Conservation (phyloP, 306 rosid species). For the Crotalaria pallida region DNA sequence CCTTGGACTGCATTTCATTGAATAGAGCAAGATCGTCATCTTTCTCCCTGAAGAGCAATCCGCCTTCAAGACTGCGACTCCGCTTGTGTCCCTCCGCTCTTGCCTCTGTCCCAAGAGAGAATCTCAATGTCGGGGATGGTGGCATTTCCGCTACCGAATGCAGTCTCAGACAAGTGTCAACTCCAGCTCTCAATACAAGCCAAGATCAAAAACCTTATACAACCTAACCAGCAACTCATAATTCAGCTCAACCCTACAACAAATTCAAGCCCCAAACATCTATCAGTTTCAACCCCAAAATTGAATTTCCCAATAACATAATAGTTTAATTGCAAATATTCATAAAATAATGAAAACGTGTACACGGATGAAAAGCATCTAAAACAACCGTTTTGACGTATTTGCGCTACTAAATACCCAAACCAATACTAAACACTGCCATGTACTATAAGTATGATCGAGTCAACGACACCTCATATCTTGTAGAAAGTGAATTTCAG, state of each 20-base stretch:
- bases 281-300: slow-evolving; percentile 14
- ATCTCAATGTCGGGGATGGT: slow-evolving; percentile 71
- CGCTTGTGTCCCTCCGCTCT: slow-evolving; percentile 59
- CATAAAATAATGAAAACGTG: too few species aligned
- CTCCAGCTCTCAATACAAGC: slow-evolving; percentile 24
- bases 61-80: slow-evolving; percentile 69
- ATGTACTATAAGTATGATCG: slow-evolving; percentile 21
- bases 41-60: slow-evolving; percentile 55
- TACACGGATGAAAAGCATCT: too few species aligned
- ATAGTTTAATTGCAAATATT: not conserved
- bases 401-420: not conserved
- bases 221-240: slow-evolving; percentile 21
- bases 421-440: slow-evolving; percentile 10
- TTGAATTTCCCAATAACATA: not conserved
- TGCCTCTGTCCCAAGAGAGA: slow-evolving; percentile 61
- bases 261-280: slow-evolving; percentile 11
- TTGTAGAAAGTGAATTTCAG: slow-evolving; percentile 20
- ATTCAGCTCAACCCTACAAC: slow-evolving; percentile 6
- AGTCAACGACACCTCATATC: slow-evolving; percentile 39
- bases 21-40: slow-evolving; percentile 80
- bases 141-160: slow-evolving; percentile 53
- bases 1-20: slow-evolving; percentile 65
- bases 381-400: too few species aligned
- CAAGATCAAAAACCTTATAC: not conserved
- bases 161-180: slow-evolving; percentile 18